These are phyloP conservation scores for Penicillium sp. DNA, from an alignment of 2,329 filamentous ascomycete species.

Conservation along the genomic window DNA sequence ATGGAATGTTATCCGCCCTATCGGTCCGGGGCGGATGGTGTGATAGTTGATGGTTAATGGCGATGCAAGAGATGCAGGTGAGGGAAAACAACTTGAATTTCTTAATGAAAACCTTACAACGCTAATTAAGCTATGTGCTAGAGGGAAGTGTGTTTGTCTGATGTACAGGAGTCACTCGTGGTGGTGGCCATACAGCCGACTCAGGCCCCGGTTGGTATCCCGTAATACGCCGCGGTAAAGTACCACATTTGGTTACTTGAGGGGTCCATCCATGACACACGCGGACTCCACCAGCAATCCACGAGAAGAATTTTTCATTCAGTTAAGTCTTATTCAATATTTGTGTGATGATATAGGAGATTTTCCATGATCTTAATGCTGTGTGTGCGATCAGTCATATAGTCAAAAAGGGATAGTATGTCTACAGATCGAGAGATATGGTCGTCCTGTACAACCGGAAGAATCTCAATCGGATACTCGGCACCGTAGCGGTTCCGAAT, in stretches of 20 bases:
- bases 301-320: not conserved
- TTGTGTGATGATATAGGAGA: not conserved
- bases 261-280: not conserved
- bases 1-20: not conserved
- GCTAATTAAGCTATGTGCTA: not conserved
- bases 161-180: not conserved
- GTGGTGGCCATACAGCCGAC: not conserved
- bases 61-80: not conserved
- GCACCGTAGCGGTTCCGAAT: conserved; percentile 10
- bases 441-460: not conserved
- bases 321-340: not conserved
- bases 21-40: not conserved
- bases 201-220: not conserved
- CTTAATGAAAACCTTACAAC: not conserved
- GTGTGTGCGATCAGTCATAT: not conserved
- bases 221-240: not conserved
- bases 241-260: not conserved
- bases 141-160: no score
- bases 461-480: conserved; percentile 2
- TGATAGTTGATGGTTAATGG: not conserved
- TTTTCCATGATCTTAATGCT: not conserved
- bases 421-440: not conserved
- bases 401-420: not conserved
- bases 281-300: not conserved
- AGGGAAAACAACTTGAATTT: not conserved